These are phyloP conservation scores for Aegilops bicornis DNA, from an alignment of 176 grass and related monocot genomes.

Conservation along the genomic window DNA sequence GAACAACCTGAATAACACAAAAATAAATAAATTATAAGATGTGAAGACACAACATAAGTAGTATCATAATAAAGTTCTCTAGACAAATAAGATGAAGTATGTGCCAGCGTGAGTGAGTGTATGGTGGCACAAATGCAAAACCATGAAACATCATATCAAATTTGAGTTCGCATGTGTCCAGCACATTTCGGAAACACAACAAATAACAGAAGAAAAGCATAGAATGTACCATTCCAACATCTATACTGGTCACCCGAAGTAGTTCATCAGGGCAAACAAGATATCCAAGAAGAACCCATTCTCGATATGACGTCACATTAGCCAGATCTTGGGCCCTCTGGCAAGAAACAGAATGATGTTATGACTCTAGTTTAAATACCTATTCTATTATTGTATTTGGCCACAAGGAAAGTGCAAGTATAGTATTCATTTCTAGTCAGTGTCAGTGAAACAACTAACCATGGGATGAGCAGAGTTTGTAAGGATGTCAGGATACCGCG, in stretches of 20 bases:
- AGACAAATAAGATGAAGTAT: neutral
- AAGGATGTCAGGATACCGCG: conserved; percentile 98
- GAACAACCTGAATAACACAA: conserved; percentile 73
- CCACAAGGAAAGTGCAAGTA: conserved; percentile 17
- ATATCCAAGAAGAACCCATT: conserved; percentile 96
- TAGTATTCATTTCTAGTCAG: conserved; percentile 6
- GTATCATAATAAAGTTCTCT: conserved; percentile 20
- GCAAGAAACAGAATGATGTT: conserved; percentile 33
- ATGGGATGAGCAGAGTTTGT: conserved; percentile 97
- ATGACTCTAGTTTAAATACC: conserved; percentile 8
- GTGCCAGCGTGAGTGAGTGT: neutral
- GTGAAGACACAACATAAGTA: conserved; percentile 16
- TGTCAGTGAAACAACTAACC: conserved; percentile 56
- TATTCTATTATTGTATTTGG: conserved; percentile 19
- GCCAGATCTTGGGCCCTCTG: conserved; percentile 99
- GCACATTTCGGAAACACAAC: neutral
- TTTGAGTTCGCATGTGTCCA: neutral
- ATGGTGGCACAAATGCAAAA: neutral
- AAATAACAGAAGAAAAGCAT: conserved; percentile 24
- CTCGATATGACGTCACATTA: conserved; percentile 94
- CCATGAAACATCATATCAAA: neutral
- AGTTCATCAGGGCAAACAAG: conserved; percentile 99
- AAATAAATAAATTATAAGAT: conserved; percentile 23
- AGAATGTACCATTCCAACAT: conserved; percentile 84
- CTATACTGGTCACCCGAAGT: conserved; percentile 94